Percentiles rank a stretch among this genome's conserved stretches.
Evolutionary conservation across 371 early-diverging fungal genomes (phyloP).

Genomic region (Rhizopus microsporus): DNA sequence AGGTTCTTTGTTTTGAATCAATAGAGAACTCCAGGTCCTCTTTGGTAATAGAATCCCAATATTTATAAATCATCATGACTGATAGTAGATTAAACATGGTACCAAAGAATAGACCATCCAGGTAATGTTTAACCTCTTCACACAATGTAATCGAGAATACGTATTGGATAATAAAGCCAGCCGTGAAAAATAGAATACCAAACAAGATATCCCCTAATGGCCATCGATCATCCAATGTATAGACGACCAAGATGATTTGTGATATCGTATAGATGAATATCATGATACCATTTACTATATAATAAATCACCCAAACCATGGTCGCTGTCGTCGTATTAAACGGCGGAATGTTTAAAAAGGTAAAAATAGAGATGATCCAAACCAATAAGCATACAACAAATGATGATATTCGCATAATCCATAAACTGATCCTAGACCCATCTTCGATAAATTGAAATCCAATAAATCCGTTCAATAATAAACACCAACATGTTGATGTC

Average conservation of each 20-base stretch:
- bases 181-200: slow-evolving; percentile 73
- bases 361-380: slow-evolving; percentile 73
- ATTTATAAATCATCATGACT: slow-evolving; percentile 96
- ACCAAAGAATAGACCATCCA: slow-evolving; percentile 91
- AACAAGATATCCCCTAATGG: slow-evolving; percentile 82
- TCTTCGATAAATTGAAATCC: slow-evolving; percentile 93
- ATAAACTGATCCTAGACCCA: slow-evolving; percentile 73
- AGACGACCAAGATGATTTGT: slow-evolving; percentile 82
- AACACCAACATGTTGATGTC: slow-evolving; percentile 76
- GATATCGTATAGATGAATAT: slow-evolving; percentile 74
- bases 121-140: slow-evolving; percentile 78
- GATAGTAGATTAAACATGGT: slow-evolving; percentile 75
- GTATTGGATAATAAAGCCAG: slow-evolving; percentile 72
- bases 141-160: slow-evolving; percentile 72
- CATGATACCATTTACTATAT: slow-evolving; percentile 68
- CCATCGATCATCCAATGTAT: slow-evolving; percentile 89
- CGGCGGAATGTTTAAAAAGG: slow-evolving; percentile 67
- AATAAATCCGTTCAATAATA: slow-evolving; percentile 88
- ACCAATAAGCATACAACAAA: slow-evolving; percentile 62
- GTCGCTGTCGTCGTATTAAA: slow-evolving; percentile 63
- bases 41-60: slow-evolving; percentile 93
- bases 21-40: slow-evolving; percentile 92
- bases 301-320: slow-evolving; percentile 75
- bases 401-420: slow-evolving; percentile 71
- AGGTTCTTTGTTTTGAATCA: slow-evolving; percentile 58